phyloP scores from a whole-genome alignment of 768 basidiomycete genomes.

The Tricholoma bakamatsutake region DNA sequence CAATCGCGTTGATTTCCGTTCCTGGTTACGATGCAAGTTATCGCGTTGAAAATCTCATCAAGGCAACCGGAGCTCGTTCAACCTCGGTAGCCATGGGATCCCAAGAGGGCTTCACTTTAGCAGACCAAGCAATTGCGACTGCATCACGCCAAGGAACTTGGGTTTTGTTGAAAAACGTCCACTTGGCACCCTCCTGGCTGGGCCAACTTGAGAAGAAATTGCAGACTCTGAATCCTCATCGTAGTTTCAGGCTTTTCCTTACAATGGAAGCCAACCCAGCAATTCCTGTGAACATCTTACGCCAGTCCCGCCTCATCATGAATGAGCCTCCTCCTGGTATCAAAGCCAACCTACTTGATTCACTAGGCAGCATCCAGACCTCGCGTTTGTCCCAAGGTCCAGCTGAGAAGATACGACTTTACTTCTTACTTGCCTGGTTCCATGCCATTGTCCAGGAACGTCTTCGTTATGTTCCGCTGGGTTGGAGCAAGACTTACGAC shows the following conservation, averaged over 20 bases:
- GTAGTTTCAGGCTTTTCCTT: slow-evolving; percentile 92
- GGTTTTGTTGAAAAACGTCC: slow-evolving; percentile 97
- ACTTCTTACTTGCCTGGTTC: slow-evolving; percentile 98
- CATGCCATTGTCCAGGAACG: slow-evolving; percentile 97
- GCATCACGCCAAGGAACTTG: slow-evolving; percentile 92
- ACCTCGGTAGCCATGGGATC: slow-evolving; percentile 97
- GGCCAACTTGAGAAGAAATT: slow-evolving; percentile 95
- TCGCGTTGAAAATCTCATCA: slow-evolving; percentile 83
- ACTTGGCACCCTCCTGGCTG: slow-evolving; percentile 93
- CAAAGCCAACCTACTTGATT: slow-evolving; percentile 93
- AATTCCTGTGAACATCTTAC: slow-evolving; percentile 94
- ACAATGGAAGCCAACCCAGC: slow-evolving; percentile 96
- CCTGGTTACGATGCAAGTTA: slow-evolving; percentile 99
- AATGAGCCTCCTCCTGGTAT: slow-evolving; percentile 97
- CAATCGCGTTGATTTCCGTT: slow-evolving; percentile 87
- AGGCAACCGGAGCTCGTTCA: slow-evolving; percentile 70
- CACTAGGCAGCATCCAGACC: slow-evolving; percentile 66
- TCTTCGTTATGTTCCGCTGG: slow-evolving; percentile 89
- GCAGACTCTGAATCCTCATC: slow-evolving; percentile 84
- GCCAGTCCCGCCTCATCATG: slow-evolving; percentile 95
- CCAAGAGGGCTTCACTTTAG: slow-evolving; percentile 92
- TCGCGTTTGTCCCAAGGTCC: slow-evolving; percentile 79
- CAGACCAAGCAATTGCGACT: slow-evolving; percentile 91
- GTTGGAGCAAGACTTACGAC: slow-evolving; percentile 96
- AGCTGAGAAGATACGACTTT: slow-evolving; percentile 85